Evolutionary conservation across 164 flowering plant species (phyloP), one percentile per base, ranked within the genome.

Genomic region (Tinospora cordifolia): DNA sequence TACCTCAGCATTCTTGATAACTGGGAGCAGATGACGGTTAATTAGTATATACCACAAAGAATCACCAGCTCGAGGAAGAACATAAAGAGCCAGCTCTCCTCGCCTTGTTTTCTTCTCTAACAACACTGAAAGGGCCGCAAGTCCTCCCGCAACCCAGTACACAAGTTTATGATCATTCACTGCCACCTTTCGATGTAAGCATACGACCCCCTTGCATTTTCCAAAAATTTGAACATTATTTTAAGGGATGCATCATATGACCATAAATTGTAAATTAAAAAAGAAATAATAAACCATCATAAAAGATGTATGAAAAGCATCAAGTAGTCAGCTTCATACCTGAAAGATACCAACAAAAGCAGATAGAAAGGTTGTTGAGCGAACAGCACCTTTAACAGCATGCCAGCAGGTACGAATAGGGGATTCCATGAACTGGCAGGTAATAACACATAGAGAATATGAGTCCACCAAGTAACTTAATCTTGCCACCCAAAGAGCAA

Each of bases 281-380:
- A 26, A 21, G 12, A 30, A 62, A 62, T 0, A 24, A 30, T 5
- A 62, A 62, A 30, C 67, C 40, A 38, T 8, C 21, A 40, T n/a
- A 22, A 67, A 3, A 67, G 24, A 34, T 6, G 13, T 49, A 15
- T 19, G 13, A 51, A 51, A 13, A 8, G 39, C 2, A 51, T n/a
- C 62, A 47, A 54, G 24, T 19, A 54, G 1, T 19, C 22, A 67
- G 60, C 62, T 15, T 68, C 15, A 54, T 76, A 91, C 98, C 98
- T 94, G 98, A 82, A 94, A 94, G 71, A 90, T 84, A 66, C 94
- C 96, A 77, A 90, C 97, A 82, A 93, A 93, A 65, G 92, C 93
- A 54, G 98, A 93, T 80, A 93, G 83, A 77, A 93, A 93, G 10
- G 90, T 41, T 36, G 98, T 93, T 22, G 97, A 93, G 65, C 97